Conservation (phyloP, 176 grass and related monocot species). For the Tillandsia fasciculata region DNA sequence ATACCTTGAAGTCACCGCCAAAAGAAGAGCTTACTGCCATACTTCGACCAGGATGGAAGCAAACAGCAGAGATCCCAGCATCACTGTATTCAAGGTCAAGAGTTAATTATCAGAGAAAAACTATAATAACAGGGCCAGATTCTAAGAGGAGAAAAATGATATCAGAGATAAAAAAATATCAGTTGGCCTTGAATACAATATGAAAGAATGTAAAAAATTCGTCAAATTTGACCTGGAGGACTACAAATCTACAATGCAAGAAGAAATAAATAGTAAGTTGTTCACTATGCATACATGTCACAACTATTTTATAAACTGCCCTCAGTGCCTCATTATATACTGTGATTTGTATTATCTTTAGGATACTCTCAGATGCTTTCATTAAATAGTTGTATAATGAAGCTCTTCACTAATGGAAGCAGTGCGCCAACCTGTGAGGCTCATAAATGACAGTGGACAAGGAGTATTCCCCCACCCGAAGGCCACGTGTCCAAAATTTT, state of each 20-base stretch:
- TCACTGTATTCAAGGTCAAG: slow-evolving; percentile 44
- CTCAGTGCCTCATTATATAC: too few relatives aligned
- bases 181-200: not conserved
- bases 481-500: slow-evolving; percentile 73
- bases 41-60: slow-evolving; percentile 56
- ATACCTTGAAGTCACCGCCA: slow-evolving; percentile 89
- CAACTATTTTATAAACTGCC: too few relatives aligned
- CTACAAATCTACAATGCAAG: too few relatives aligned
- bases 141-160: not conserved
- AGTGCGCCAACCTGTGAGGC: slow-evolving; percentile 57
- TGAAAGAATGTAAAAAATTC: not conserved
- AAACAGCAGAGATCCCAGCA: slow-evolving; percentile 60
- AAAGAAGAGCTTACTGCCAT: slow-evolving; percentile 79
- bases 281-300: too few relatives aligned
- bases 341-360: too few relatives aligned
- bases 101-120: slow-evolving; percentile 1
- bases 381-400: not conserved
- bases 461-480: slow-evolving; percentile 37
- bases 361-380: too few relatives aligned
- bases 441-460: slow-evolving; percentile 93
- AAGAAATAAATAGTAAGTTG: too few relatives aligned
- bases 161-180: not conserved
- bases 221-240: too few relatives aligned
- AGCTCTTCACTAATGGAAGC: not conserved
- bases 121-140: not conserved